These are phyloP conservation scores for Obelidium mucronatum DNA, from an alignment of 192 early-diverging fungal species.

Conservation along the genomic window DNA sequence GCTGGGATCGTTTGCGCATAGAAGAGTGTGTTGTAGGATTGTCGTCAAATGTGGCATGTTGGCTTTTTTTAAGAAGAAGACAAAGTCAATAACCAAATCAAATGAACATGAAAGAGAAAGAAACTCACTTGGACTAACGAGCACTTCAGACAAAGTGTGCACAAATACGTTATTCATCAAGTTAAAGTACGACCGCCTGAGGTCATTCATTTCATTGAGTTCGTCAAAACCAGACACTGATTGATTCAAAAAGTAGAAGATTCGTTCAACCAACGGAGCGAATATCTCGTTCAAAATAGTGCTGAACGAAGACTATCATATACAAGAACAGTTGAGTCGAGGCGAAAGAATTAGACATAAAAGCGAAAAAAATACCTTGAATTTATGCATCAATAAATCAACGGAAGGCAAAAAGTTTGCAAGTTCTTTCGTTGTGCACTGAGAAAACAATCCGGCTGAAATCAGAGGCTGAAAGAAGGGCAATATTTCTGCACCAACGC, in stretches of 20 bases:
- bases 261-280: conserved; percentile 79
- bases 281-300: conserved; percentile 78
- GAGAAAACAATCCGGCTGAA: conserved; percentile 72
- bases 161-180: conserved; percentile 85
- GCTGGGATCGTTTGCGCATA: conserved; percentile 65
- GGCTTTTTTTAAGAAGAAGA: conserved; percentile 46
- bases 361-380: conserved; percentile 71
- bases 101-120: conserved; percentile 28
- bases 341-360: conserved; percentile 16
- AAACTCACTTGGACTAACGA: conserved; percentile 74
- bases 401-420: conserved; percentile 88
- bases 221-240: conserved; percentile 89
- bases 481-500: conserved; percentile 82
- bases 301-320: conserved; percentile 63
- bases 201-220: conserved; percentile 72
- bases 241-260: conserved; percentile 86
- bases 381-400: conserved; percentile 86
- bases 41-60: conserved; percentile 68
- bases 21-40: conserved; percentile 72
- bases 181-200: conserved; percentile 83
- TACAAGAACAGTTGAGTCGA: conserved; percentile 25
- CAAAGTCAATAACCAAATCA: not conserved
- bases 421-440: conserved; percentile 79
- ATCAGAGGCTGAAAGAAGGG: conserved; percentile 82
- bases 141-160: conserved; percentile 75